Percentiles rank a stretch among this genome's conserved stretches.
phyloP scores from a whole-genome alignment of 371 early-diverging fungal species.

The Mucor velutinosus region DNA sequence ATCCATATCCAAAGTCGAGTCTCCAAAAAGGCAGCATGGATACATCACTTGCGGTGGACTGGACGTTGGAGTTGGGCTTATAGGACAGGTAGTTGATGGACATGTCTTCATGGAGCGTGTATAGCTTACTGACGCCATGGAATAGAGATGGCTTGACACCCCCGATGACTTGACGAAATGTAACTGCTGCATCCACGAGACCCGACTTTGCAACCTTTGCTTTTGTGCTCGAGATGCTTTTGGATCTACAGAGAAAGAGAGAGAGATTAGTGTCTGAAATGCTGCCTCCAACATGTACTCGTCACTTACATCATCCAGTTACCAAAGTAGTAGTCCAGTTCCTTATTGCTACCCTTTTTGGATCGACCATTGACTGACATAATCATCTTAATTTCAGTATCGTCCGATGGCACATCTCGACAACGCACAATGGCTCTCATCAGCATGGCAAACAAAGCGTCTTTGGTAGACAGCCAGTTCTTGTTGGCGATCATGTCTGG shows the following conservation, averaged over 20 bases:
- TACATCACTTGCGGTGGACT: conserved; percentile 35
- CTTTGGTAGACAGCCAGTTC: conserved; percentile 38
- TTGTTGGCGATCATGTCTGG: conserved; percentile 37
- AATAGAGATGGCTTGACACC: conserved; percentile 28
- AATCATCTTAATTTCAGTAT: conserved; percentile 30
- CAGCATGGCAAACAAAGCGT: conserved; percentile 42
- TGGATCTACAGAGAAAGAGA: conserved; percentile 20
- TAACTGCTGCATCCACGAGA: conserved; percentile 25
- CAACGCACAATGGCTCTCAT: conserved; percentile 33
- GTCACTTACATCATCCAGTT: conserved; percentile 44
- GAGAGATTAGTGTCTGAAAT: not conserved
- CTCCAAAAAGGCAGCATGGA: conserved; percentile 41
- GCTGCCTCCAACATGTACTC: not conserved
- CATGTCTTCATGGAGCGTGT: conserved; percentile 45
- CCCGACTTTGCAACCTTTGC: conserved; percentile 15
- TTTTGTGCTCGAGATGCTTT: conserved; percentile 20
- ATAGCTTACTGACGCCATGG: conserved; percentile 41
- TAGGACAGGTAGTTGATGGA: conserved; percentile 41
- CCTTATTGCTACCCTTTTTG: conserved; percentile 29
- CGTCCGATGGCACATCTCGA: conserved; percentile 13
- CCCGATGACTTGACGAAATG: conserved; percentile 23
- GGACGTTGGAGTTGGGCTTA: conserved; percentile 34
- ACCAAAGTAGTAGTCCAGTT: conserved; percentile 42
- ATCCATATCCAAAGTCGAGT: conserved; percentile 38
- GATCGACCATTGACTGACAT: conserved; percentile 40